Evolutionary conservation across 2,329 filamentous ascomycete species (phyloP).

Genomic region (Fusarium tanahbumbuense): DNA sequence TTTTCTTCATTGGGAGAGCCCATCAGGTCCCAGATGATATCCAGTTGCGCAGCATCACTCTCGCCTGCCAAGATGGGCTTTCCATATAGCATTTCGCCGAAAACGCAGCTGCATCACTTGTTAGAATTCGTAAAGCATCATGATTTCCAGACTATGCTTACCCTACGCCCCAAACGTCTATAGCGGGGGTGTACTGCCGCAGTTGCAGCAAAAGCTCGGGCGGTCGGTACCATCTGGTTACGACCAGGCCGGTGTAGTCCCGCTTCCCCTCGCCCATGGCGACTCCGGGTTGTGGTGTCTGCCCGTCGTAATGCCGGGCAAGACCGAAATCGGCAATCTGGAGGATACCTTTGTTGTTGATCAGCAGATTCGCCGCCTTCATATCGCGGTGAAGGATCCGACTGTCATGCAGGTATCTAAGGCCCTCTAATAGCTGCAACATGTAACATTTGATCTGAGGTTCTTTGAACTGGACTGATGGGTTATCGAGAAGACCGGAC

Average conservation of each 20-base stretch:
- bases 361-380: constrained; percentile 98
- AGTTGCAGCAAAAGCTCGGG: constrained; percentile 91
- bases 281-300: constrained; percentile 77
- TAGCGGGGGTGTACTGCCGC: constrained; percentile 93
- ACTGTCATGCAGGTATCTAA: constrained; percentile 89
- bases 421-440: constrained; percentile 88
- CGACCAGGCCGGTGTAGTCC: constrained; percentile 96
- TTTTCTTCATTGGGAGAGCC: constrained; percentile 88
- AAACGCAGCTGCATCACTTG: constrained; percentile 79
- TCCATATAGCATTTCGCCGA: constrained; percentile 95
- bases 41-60: constrained; percentile 88
- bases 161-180: constrained; percentile 99
- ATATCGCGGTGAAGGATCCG: constrained; percentile 96
- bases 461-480: constrained; percentile 85
- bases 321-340: constrained; percentile 98
- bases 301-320: constrained; percentile 91
- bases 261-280: constrained; percentile 86
- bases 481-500: constrained; percentile 96
- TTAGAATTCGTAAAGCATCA: constrained; percentile 32
- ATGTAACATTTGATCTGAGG: constrained; percentile 98
- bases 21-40: constrained; percentile 93
- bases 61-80: constrained; percentile 93
- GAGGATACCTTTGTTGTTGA: constrained; percentile 91
- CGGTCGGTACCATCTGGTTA: constrained; percentile 96
- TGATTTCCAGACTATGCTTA: constrained; percentile 57